These are phyloP conservation scores for Solanum pinnatisectum DNA, from an alignment of 257 asterid genomes.

Conservation along the genomic window DNA sequence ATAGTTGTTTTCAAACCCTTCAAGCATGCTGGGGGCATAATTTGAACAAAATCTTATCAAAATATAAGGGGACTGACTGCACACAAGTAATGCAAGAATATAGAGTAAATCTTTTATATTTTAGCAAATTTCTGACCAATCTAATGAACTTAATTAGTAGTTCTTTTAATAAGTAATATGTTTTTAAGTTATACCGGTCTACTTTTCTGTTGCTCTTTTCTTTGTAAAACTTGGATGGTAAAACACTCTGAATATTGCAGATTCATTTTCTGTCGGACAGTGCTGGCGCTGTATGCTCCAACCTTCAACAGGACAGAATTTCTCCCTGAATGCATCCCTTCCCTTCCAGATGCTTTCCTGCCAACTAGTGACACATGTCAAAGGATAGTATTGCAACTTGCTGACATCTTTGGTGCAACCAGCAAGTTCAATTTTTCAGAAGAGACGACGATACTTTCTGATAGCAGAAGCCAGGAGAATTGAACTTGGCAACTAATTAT, in stretches of 20 bases:
- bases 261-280: conserved; percentile 77
- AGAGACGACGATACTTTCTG: conserved; percentile 9
- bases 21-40: background rate
- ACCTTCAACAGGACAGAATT: conserved; percentile 50
- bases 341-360: conserved; percentile 55
- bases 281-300: conserved; percentile 36
- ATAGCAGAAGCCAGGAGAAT: conserved; percentile 7
- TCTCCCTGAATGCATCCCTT: conserved; percentile 70
- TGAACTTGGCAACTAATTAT: background rate
- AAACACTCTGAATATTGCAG: conserved; percentile 32
- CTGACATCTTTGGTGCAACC: conserved; percentile 54
- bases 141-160: background rate
- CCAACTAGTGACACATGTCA: conserved; percentile 57
- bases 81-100: background rate
- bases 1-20: background rate
- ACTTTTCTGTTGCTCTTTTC: background rate
- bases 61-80: background rate
- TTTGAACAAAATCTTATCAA: background rate
- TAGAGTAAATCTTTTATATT: background rate
- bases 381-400: conserved; percentile 36
- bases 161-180: background rate
- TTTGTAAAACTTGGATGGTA: background rate
- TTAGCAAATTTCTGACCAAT: background rate
- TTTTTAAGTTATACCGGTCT: background rate
- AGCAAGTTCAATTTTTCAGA: conserved; percentile 43